phyloP scores from a whole-genome alignment of 1,139 yeast genomes.

The Geotrichum reessii region DNA sequence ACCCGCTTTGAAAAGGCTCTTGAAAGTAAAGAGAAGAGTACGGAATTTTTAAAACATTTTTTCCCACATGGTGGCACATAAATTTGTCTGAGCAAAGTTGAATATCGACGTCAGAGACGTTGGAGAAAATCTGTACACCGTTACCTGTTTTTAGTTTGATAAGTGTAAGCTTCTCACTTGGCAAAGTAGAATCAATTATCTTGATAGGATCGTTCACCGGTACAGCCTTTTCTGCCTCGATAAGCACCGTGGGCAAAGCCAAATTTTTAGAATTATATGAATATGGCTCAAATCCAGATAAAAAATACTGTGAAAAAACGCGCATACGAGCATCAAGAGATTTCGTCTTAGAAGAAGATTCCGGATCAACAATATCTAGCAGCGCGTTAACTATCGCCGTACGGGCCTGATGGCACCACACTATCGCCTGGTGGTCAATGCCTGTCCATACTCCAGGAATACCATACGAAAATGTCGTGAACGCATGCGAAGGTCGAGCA shows the following conservation, averaged over 20 bases:
- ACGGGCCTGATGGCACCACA: slow-evolving; percentile 92
- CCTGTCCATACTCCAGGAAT: slow-evolving; percentile 93
- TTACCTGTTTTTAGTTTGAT: not conserved
- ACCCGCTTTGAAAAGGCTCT: slow-evolving; percentile 11
- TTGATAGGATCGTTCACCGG: not conserved
- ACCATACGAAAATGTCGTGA: slow-evolving; percentile 77
- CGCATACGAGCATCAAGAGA: slow-evolving; percentile 52
- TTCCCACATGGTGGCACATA: slow-evolving; percentile 3
- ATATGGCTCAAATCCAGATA: slow-evolving; percentile 52
- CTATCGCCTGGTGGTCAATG: slow-evolving; percentile 90
- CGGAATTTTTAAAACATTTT: slow-evolving; percentile 9
- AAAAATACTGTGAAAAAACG: slow-evolving; percentile 44
- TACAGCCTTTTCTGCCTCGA: not conserved
- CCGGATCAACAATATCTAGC: slow-evolving; percentile 52
- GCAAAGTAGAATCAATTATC: not conserved
- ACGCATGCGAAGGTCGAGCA: slow-evolving; percentile 70
- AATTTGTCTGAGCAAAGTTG: slow-evolving; percentile 2
- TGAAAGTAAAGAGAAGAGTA: slow-evolving; percentile 3
- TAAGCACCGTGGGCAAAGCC: not conserved
- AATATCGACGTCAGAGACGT: slow-evolving; percentile 4
- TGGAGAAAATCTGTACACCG: slow-evolving; percentile 1
- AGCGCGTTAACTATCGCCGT: slow-evolving; percentile 54
- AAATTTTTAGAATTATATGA: slow-evolving; percentile 7
- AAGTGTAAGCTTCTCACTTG: not conserved
- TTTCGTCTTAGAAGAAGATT: slow-evolving; percentile 49